These are phyloP conservation scores for Pachyrhizus erosus DNA, from an alignment of 306 rosid species.

Conservation along the genomic window DNA sequence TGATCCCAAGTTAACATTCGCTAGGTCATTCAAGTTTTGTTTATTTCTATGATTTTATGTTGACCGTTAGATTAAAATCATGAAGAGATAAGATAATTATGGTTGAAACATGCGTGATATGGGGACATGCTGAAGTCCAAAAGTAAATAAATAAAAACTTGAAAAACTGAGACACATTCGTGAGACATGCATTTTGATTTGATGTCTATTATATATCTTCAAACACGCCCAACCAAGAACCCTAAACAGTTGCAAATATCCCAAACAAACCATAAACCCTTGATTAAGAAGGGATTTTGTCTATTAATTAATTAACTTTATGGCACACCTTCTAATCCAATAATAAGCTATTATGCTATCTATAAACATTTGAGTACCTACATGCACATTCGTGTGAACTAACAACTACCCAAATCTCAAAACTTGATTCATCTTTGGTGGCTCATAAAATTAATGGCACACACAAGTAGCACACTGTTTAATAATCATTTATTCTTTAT, in stretches of 20 bases:
- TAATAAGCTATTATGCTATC: slow-evolving; percentile 9
- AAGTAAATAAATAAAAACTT: not conserved
- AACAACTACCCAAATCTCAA: not conserved
- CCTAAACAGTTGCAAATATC: not conserved
- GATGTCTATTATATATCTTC: not conserved
- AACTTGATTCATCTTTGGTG: not conserved
- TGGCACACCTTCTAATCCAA: not conserved
- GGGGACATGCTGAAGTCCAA: slow-evolving; percentile 22
- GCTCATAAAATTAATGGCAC: not conserved
- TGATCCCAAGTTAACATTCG: not conserved
- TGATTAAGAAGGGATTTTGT: not conserved
- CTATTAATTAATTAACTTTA: not conserved
- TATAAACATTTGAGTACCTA: slow-evolving; percentile 6
- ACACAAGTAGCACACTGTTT: not conserved
- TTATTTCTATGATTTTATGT: slow-evolving; percentile 7
- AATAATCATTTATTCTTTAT: not conserved
- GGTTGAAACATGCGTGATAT: slow-evolving; percentile 29
- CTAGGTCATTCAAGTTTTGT: slow-evolving; percentile 12
- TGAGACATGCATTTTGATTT: slow-evolving; percentile 31
- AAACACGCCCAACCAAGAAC: not conserved
- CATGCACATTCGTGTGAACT: slow-evolving; percentile 14
- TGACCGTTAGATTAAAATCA: slow-evolving; percentile 35
- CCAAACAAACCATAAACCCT: not conserved
- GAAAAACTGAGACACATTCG: not conserved
- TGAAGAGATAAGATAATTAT: slow-evolving; percentile 27